Conservation (phyloP, 2,329 filamentous ascomycete species). For the Aspergillus versicolor region DNA sequence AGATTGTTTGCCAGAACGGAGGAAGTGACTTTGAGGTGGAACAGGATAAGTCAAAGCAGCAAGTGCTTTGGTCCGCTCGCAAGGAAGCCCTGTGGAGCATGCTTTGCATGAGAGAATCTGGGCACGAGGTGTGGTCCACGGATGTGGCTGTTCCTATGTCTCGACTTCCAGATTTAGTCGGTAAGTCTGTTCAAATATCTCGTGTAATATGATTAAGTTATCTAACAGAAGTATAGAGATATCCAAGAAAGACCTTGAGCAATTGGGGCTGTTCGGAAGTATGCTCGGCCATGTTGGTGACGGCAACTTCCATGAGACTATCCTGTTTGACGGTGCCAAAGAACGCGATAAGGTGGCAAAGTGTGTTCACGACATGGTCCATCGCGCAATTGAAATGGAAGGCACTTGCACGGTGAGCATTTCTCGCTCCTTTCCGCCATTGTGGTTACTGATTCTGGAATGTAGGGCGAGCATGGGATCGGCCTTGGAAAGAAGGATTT, state of each 20-base stretch:
- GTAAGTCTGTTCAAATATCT: constrained; percentile 27
- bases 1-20: constrained; percentile 60
- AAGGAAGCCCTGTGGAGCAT: constrained; percentile 64
- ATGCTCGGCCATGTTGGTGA: constrained; percentile 89
- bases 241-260: constrained; percentile 78
- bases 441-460: too few relatives aligned
- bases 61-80: constrained; percentile 61
- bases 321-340: constrained; percentile 80
- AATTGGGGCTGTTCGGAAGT: constrained; percentile 80
- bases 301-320: constrained; percentile 91
- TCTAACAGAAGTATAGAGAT: too few relatives aligned
- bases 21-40: constrained; percentile 62
- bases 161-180: constrained; percentile 61
- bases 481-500: too few relatives aligned
- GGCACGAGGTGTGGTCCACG: constrained; percentile 60
- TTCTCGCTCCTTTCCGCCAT: too few relatives aligned
- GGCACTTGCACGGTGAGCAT: constrained; percentile 71
- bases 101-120: constrained; percentile 55
- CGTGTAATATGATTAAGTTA: too few relatives aligned
- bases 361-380: constrained; percentile 80
- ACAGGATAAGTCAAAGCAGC: constrained; percentile 43
- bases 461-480: too few relatives aligned
- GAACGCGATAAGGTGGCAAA: constrained; percentile 65
- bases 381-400: constrained; percentile 86
- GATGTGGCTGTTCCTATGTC: constrained; percentile 62